phyloP scores from a whole-genome alignment of 2,329 filamentous ascomycete species.

The Parascedosporium putredinis region DNA sequence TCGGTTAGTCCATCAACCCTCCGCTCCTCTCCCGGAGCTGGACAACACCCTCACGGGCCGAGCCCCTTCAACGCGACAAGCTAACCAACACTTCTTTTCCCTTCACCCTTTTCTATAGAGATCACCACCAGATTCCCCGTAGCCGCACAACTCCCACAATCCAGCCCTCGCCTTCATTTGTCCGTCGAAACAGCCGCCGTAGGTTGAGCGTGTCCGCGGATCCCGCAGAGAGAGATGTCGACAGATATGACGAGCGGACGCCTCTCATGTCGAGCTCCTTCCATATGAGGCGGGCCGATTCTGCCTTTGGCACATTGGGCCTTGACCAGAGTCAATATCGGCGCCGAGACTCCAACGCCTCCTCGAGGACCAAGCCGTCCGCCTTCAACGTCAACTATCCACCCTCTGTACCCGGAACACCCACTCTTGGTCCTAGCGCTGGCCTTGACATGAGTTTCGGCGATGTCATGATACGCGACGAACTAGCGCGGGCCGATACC shows the following conservation, averaged over 20 bases:
- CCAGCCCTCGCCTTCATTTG: not conserved
- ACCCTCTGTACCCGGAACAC: constrained; percentile 55
- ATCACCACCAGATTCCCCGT: not conserved
- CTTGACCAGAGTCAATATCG: not conserved
- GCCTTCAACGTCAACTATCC: constrained; percentile 53
- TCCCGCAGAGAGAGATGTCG: constrained; percentile 39
- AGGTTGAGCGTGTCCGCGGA: constrained; percentile 21
- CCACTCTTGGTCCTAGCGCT: constrained; percentile 37
- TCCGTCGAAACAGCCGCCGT: constrained; percentile 1
- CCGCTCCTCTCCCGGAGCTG: not conserved
- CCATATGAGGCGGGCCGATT: constrained; percentile 19
- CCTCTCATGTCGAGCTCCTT: constrained; percentile 40
- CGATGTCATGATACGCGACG: constrained; percentile 62
- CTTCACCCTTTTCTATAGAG: not conserved
- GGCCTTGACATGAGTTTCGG: constrained; percentile 48
- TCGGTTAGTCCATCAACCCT: constrained; percentile 37
- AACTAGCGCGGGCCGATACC: constrained; percentile 27
- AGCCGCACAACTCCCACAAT: constrained; percentile 2
- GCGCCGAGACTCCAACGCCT: constrained; percentile 37
- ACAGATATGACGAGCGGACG: constrained; percentile 36
- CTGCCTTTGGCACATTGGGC: constrained; percentile 1
- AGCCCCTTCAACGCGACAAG: too few relatives aligned
- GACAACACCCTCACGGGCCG: too few relatives aligned
- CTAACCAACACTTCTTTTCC: not conserved
- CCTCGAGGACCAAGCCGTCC: constrained; percentile 35